Conservation (phyloP, 495 filamentous ascomycete genomes). For the Xylaria acuta region DNA sequence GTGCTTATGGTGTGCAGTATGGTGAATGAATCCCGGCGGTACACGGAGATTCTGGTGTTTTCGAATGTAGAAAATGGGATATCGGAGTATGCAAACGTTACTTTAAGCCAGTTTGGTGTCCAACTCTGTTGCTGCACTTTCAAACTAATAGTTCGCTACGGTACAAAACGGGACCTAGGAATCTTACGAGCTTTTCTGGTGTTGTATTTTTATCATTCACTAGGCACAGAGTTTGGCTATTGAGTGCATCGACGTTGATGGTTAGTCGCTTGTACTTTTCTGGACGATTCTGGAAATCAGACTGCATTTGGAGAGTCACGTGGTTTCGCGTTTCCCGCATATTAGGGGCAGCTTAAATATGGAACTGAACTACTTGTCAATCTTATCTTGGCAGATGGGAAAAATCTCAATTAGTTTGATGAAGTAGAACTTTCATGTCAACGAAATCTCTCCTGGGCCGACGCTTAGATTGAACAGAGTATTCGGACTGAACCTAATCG, state of each 20-base stretch:
- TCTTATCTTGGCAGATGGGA: background rate
- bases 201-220: background rate
- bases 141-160: background rate
- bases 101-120: background rate
- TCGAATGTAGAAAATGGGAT: background rate
- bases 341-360: background rate
- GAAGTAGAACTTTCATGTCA: background rate
- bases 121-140: background rate
- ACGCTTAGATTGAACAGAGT: background rate
- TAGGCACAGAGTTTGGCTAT: background rate
- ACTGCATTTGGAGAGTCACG: slow-evolving; percentile 7
- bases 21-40: background rate
- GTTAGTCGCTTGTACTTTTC: background rate
- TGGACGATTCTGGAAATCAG: slow-evolving; percentile 15
- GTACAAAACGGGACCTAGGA: background rate
- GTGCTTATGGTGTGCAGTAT: background rate
- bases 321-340: slow-evolving; percentile 1
- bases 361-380: background rate
- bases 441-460: background rate
- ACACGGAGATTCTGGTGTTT: slow-evolving; percentile 1
- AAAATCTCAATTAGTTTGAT: background rate
- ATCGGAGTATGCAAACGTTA: background rate
- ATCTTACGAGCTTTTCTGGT: background rate
- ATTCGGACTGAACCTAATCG: background rate
- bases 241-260: background rate